Conservation (phyloP, 2,329 filamentous ascomycete genomes). For the Albifimbria verrucaria region DNA sequence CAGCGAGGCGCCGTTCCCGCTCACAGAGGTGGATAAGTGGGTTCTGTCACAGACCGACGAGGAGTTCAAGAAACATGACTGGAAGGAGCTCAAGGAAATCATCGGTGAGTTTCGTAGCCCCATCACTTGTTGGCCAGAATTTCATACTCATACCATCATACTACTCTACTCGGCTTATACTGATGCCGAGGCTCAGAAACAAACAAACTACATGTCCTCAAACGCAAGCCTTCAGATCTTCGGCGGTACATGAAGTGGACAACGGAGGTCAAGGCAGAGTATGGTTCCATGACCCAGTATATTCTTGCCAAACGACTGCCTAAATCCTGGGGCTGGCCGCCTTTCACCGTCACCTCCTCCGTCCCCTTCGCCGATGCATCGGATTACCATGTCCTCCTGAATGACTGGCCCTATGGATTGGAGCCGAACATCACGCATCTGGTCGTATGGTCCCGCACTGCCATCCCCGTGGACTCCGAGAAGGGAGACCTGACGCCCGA, state of each 20-base stretch:
- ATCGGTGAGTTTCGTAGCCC: constrained; percentile 51
- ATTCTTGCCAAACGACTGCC: constrained; percentile 70
- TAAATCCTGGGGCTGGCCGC: constrained; percentile 59
- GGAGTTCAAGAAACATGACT: constrained; percentile 67
- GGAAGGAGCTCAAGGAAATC: constrained; percentile 68
- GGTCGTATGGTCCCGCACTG: constrained; percentile 87
- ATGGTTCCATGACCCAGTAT: constrained; percentile 79
- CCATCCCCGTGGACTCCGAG: constrained; percentile 65
- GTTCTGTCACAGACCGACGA: constrained; percentile 64
- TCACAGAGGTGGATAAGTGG: constrained; percentile 57
- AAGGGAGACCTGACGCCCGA: constrained; percentile 71
- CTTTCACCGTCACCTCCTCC: constrained; percentile 49
- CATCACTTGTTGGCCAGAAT: too few relatives aligned
- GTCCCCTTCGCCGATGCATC: constrained; percentile 50
- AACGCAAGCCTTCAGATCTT: constrained; percentile 77
- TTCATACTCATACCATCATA: too few relatives aligned
- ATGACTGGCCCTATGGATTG: constrained; percentile 93
- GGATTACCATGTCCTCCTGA: constrained; percentile 70
- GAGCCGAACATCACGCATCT: constrained; percentile 67
- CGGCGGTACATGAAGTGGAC: constrained; percentile 78
- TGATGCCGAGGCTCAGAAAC: constrained; percentile 30
- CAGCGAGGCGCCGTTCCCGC: constrained; percentile 51
- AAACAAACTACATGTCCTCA: constrained; percentile 69
- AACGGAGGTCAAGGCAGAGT: constrained; percentile 62
- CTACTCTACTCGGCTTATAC: too few relatives aligned